Evolutionary conservation across 1,139 yeast species (phyloP), one percentile per base, ranked within the genome.

Genomic region (Blastobotrys aristatus): DNA sequence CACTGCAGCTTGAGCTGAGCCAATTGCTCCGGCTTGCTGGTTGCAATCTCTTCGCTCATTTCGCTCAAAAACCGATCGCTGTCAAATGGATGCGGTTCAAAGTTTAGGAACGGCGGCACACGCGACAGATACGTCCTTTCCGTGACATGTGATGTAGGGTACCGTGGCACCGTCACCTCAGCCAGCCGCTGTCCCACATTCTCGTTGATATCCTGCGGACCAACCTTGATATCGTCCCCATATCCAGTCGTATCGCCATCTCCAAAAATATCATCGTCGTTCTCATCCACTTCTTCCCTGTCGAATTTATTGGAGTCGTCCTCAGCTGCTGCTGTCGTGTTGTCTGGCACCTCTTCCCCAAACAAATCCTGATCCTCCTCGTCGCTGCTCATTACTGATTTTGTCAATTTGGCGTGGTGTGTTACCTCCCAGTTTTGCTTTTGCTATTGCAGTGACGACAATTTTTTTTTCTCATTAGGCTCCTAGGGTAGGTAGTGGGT

Each of bases 31-130:
- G 57, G 74, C 8, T 3, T 13, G 10, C 18, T 13, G 52, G 53
- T 34, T 14, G 52, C 48, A 17, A 51, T 49, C 21, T 32, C 44
- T 27, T 29, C 39, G 13, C 74, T 67, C 8, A 36, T 32, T 18
- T 29, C 43, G 18, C 64, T 65, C 52, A 75, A 72, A 64, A 86
- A 88, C 46, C 73, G 78, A 27, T 73, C 74, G 2, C 95, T 86
- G 57, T 90, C 95, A 64, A 90, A 92, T 33, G 96, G 95, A 53
- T 79, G 80, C 2, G 97, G 85, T 52, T 89, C 95, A 33, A 89
- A 80, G 48, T 79, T 80, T 53, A 92, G 69, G 59, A 87, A 90
- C 22, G 87, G 82, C 2, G 97, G 98, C 55, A 90, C 71, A 53
- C 84, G 83, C 50, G 87, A 77, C 51, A 76, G 70, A 55, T 75